These are phyloP conservation scores for Clavaria fumosa DNA, from an alignment of 768 basidiomycete species.

Conservation along the genomic window DNA sequence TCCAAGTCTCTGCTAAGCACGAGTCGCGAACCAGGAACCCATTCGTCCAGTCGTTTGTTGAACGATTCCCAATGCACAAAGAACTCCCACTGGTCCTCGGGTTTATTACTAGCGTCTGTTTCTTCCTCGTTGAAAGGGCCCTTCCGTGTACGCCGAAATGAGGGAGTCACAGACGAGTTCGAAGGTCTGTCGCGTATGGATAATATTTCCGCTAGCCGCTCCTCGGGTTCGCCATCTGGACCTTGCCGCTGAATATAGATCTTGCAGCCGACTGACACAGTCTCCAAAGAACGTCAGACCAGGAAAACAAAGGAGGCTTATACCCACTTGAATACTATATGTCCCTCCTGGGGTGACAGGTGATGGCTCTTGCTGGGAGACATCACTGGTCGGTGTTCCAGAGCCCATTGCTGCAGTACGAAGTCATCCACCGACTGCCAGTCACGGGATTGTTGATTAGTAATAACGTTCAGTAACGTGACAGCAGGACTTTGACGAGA, in stretches of 20 bases:
- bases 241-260: conserved; percentile 78
- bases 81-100: conserved; percentile 78
- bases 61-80: conserved; percentile 99
- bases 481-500: too few species aligned
- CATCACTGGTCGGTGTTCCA: conserved; percentile 26
- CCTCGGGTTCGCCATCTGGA: conserved; percentile 61
- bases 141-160: conserved; percentile 14
- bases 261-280: conserved; percentile 87
- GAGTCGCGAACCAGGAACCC: conserved; percentile 82
- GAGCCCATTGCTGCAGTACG: too few species aligned
- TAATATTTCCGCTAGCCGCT: conserved; percentile 89
- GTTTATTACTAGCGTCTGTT: too few species aligned
- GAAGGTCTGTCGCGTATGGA: conserved; percentile 82
- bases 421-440: too few species aligned
- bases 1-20: conserved; percentile 78
- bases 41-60: conserved; percentile 98
- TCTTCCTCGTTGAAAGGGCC: conserved; percentile 29
- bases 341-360: conserved; percentile 60
- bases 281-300: conserved; percentile 31
- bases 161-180: conserved; percentile 36
- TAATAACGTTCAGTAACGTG: too few species aligned
- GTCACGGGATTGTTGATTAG: too few species aligned
- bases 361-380: conserved; percentile 32
- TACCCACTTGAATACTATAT: conserved; percentile 57
- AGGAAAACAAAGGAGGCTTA: conserved; percentile 10